Evolutionary conservation across 768 basidiomycete genomes (phyloP).

Genomic region (Russula sp.): DNA sequence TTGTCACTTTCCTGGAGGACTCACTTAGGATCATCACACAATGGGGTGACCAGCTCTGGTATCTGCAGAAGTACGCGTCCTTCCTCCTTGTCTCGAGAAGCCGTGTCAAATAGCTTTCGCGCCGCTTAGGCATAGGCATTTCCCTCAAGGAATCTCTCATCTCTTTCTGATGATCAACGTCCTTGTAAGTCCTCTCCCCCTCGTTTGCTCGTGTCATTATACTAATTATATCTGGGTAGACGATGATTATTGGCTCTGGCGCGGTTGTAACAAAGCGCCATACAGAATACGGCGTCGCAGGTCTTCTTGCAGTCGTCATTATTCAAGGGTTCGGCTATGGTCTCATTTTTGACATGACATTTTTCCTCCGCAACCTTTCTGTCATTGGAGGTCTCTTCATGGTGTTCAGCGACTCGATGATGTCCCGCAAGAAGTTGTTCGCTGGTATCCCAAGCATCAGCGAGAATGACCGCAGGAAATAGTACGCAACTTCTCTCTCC

Average conservation of each 20-base stretch:
- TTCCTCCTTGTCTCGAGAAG: constrained; percentile 22
- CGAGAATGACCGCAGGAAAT: constrained; percentile 97
- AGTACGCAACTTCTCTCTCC: constrained; percentile 51
- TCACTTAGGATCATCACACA: constrained; percentile 90
- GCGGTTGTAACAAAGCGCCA: constrained; percentile 84
- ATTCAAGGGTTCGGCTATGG: constrained; percentile 98
- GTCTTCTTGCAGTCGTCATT: constrained; percentile 86
- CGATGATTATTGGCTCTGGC: constrained; percentile 82
- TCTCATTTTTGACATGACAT: constrained; percentile 98
- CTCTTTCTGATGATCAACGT: constrained; percentile 90
- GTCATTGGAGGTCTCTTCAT: constrained; percentile 98
- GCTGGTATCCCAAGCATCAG: constrained; percentile 87
- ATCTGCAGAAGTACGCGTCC: constrained; percentile 80
- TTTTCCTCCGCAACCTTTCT: constrained; percentile 98
- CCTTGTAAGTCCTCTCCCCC: constrained; percentile 56
- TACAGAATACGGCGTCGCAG: constrained; percentile 86
- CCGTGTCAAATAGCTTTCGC: neutral
- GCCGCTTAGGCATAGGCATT: constrained; percentile 76
- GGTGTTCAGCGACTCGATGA: constrained; percentile 97
- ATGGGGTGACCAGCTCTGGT: constrained; percentile 98
- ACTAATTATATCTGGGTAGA: constrained; percentile 44
- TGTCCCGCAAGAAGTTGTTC: constrained; percentile 81
- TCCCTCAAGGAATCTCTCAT: constrained; percentile 95
- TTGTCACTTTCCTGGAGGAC: constrained; percentile 98
- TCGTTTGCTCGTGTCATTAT: neutral